phyloP scores from a whole-genome alignment of 495 filamentous ascomycete species.

The Tuber borchii region DNA sequence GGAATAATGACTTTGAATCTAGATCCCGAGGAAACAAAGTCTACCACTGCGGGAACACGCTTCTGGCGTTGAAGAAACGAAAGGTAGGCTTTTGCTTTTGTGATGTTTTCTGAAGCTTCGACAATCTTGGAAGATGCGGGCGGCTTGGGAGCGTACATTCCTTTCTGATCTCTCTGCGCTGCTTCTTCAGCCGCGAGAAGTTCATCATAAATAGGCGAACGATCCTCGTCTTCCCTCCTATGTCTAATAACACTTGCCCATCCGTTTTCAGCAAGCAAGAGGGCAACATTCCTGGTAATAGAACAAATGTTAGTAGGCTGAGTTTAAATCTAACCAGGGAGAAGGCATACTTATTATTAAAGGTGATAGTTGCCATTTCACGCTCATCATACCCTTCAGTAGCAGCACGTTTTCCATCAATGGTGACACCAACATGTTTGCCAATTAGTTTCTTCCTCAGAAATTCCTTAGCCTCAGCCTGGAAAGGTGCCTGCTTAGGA shows the following conservation, averaged over 20 bases:
- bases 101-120: slow-evolving; percentile 84
- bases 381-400: slow-evolving; percentile 87
- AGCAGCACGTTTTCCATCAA: slow-evolving; percentile 86
- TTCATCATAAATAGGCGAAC: slow-evolving; percentile 88
- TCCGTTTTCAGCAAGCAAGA: slow-evolving; percentile 81
- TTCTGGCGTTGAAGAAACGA: slow-evolving; percentile 80
- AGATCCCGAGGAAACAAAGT: slow-evolving; percentile 93
- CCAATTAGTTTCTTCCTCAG: slow-evolving; percentile 88
- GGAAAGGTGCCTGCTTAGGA: slow-evolving; percentile 75
- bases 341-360: slow-evolving; percentile 57
- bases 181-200: slow-evolving; percentile 80
- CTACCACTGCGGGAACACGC: slow-evolving; percentile 88
- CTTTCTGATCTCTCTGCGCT: slow-evolving; percentile 70
- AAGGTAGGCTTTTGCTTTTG: slow-evolving; percentile 91
- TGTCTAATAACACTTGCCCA: slow-evolving; percentile 91
- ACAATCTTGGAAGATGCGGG: slow-evolving; percentile 70
- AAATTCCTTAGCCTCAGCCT: slow-evolving; percentile 91
- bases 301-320: not conserved
- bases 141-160: slow-evolving; percentile 86
- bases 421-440: slow-evolving; percentile 79
- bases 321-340: not conserved
- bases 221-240: slow-evolving; percentile 82
- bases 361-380: slow-evolving; percentile 81
- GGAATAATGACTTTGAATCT: slow-evolving; percentile 90
- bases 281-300: slow-evolving; percentile 58